These are phyloP conservation scores for Orbilia blumenaviensis DNA, from an alignment of 2,329 filamentous ascomycete genomes.

Conservation along the genomic window DNA sequence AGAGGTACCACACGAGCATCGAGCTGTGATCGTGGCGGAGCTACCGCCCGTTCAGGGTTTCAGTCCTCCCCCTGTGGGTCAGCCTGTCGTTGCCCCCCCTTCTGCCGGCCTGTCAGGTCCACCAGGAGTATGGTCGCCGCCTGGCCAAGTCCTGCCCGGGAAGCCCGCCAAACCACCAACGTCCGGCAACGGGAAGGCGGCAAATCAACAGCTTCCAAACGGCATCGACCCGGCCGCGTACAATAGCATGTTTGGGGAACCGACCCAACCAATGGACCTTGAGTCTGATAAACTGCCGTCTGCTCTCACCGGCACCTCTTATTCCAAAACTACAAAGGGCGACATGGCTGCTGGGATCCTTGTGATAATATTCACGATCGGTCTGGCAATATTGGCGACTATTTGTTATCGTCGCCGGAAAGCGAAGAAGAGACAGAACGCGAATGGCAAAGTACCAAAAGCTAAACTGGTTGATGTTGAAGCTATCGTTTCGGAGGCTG, in stretches of 20 bases:
- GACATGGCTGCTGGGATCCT: slow-evolving; percentile 29
- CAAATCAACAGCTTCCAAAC: slow-evolving; percentile 17
- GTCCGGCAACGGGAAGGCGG: not conserved
- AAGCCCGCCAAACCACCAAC: not conserved
- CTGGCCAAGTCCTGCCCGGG: not conserved
- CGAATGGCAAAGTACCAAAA: not conserved
- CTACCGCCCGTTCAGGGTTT: not conserved
- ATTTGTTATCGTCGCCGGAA: not conserved
- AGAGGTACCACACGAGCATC: not conserved
- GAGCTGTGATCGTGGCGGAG: not conserved
- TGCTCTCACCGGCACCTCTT: not conserved
- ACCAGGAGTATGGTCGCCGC: slow-evolving; percentile 1
- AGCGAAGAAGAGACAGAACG: not conserved
- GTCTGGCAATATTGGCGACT: not conserved
- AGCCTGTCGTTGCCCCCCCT: not conserved
- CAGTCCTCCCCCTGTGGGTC: not conserved
- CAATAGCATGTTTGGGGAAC: slow-evolving; percentile 1
- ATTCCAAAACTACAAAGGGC: not conserved
- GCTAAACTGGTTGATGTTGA: not conserved
- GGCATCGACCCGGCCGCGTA: slow-evolving; percentile 31
- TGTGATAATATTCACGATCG: slow-evolving; percentile 1
- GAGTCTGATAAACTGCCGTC: not conserved
- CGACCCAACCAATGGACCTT: slow-evolving; percentile 16
- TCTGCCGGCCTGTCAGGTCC: not conserved
- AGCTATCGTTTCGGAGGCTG: not conserved